Evolutionary conservation across 306 rosid genomes (phyloP), one percentile per base, ranked within the genome.

Genomic region (Fagus crenata): DNA sequence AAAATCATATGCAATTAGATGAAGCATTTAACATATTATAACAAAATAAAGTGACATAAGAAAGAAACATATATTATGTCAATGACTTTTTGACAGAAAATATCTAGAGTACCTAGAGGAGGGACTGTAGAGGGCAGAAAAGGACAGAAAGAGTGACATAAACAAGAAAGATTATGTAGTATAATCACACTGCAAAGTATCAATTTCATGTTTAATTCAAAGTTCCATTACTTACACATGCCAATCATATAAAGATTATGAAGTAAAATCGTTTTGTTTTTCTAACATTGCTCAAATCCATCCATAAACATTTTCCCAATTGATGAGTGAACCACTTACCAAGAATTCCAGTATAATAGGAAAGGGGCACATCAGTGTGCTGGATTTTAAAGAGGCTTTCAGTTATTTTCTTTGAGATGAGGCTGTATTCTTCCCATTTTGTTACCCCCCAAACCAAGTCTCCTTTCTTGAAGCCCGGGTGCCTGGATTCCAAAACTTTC

Each of bases 401-500:
- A 0, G 80, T 73, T 18, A 63, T 73, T 9, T 11, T 43, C n/a
- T n/a, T n/a, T 7, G 36, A 37, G 40, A 90, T 81, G 53, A 84
- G 58, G 22, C 85, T 88, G 54, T 86, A 90, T 40, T 86, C 87
- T 54, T 90, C 89, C 92, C 95, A 90, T 9, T 81, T 78, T 33
- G 92, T 86, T 7, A 83, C n/a, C 2, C 91, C 89, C 33, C 86
- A 77, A 58, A 90, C 54, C 2, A 86, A 37, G 55, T 88, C 90
- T 59, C 92, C 90, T 42, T 85, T 17, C 71, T 81, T 83, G 79
- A 74, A 86, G 69, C 75, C 78, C 40, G 85, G 82, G 74, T 90
- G 67, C 55, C 80, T 77, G 6, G 92, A 86, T 18, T 73, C 79
- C 75, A 90, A 46, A 15, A 90, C 92, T 78, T 83, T 73, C 4